These are phyloP conservation scores for Funneliformis caledonium DNA, from an alignment of 371 early-diverging fungal genomes.

Conservation along the genomic window DNA sequence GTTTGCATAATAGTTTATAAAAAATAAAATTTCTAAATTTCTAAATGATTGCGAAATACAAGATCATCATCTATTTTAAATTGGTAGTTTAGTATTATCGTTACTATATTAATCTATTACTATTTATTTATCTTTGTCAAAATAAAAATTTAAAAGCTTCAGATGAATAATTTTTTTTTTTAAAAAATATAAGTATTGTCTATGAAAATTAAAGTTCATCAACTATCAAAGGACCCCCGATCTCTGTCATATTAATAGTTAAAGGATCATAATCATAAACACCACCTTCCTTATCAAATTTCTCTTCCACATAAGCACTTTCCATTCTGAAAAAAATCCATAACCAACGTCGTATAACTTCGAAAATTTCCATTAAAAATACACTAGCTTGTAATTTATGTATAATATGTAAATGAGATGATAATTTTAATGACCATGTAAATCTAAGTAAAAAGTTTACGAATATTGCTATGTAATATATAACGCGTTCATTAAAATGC, in stretches of 20 bases:
- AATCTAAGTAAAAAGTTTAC: slow-evolving; percentile 82
- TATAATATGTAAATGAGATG: slow-evolving; percentile 69
- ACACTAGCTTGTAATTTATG: slow-evolving; percentile 71
- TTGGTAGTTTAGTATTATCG: too few species aligned
- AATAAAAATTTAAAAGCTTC: too few species aligned
- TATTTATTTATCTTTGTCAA: too few species aligned
- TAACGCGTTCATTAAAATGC: slow-evolving; percentile 60
- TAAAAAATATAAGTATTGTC: too few species aligned
- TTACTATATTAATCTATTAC: too few species aligned
- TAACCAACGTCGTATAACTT: slow-evolving; percentile 85
- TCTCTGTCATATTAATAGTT: neutral
- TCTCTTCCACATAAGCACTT: slow-evolving; percentile 71
- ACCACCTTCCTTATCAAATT: slow-evolving; percentile 34
- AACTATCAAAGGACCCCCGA: too few species aligned
- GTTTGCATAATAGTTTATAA: too few species aligned
- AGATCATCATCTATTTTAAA: too few species aligned
- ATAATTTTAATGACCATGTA: slow-evolving; percentile 85
- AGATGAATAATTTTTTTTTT: too few species aligned
- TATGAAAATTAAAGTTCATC: neutral
- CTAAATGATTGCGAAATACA: too few species aligned
- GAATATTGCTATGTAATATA: slow-evolving; percentile 78
- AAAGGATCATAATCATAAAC: neutral
- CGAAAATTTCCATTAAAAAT: slow-evolving; percentile 76
- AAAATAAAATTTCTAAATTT: too few species aligned
- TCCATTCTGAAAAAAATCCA: slow-evolving; percentile 93